Conservation (phyloP, 352 stramenopile species). For the Globisporangium spiculum region DNA sequence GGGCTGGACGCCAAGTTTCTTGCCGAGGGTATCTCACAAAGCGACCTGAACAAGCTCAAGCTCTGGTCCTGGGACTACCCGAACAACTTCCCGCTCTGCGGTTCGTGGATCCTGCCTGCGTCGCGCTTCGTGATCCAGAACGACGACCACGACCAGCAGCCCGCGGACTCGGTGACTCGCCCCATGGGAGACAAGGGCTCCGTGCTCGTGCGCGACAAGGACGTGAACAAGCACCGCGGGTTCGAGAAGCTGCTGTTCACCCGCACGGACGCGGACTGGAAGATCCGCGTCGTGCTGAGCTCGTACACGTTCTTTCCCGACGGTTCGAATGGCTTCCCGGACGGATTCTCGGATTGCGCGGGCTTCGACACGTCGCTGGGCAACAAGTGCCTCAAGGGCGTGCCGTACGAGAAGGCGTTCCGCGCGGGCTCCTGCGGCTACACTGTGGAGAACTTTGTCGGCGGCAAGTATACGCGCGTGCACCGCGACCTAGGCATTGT, state of each 20-base stretch:
- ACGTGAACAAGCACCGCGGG: constrained; percentile 44
- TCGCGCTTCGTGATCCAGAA: constrained; percentile 72
- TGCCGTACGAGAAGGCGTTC: constrained; percentile 55
- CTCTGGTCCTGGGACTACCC: constrained; percentile 77
- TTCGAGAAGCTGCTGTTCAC: constrained; percentile 61
- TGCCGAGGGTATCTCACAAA: constrained; percentile 41
- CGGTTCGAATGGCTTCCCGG: constrained; percentile 47
- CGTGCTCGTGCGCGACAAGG: constrained; percentile 48
- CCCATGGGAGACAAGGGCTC: constrained; percentile 52
- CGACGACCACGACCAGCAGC: constrained; percentile 70
- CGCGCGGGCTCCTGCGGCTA: constrained; percentile 45
- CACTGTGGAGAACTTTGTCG: constrained; percentile 45
- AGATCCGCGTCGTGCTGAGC: constrained; percentile 66
- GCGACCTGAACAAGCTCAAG: constrained; percentile 65
- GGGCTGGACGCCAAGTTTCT: constrained; percentile 41
- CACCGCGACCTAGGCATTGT: constrained; percentile 67
- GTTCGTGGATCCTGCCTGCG: constrained; percentile 52
- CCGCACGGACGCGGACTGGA: constrained; percentile 53
- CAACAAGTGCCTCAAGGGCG: constrained; percentile 28
- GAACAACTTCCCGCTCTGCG: constrained; percentile 45
- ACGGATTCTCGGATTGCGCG: constrained; percentile 40
- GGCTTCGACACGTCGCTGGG: constrained; percentile 33
- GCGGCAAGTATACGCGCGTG: constrained; percentile 57
- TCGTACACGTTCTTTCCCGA: constrained; percentile 57
- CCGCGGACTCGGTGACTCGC: constrained; percentile 37